Percentiles rank a stretch among this genome's conserved stretches.
Conservation (phyloP, 2,329 filamentous ascomycete species). For the Ceratocystis cacaofunesta region DNA sequence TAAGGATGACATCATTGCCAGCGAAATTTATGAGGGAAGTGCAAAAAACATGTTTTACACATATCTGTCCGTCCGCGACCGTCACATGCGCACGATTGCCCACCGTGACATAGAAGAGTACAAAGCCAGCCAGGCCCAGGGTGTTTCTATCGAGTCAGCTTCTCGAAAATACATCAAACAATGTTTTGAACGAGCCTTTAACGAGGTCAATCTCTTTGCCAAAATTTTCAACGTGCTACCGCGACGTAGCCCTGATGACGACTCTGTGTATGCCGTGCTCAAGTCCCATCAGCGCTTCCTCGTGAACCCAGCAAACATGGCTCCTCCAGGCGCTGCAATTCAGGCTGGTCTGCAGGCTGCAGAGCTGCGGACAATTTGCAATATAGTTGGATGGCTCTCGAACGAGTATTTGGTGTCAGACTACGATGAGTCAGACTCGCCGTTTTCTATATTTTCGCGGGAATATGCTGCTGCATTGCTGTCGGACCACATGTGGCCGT, state of each 20-base stretch:
- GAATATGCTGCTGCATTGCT: conserved; percentile 42
- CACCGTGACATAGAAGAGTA: conserved; percentile 42
- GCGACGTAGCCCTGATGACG: conserved; percentile 33
- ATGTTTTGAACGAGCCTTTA: conserved; percentile 42
- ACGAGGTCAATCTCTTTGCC: conserved; percentile 38
- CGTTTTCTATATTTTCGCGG: conserved; percentile 38
- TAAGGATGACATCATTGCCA: conserved; percentile 29
- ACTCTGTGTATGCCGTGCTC: conserved; percentile 37
- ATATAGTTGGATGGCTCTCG: conserved; percentile 41
- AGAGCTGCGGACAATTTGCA: conserved; percentile 37
- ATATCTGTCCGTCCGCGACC: conserved; percentile 38
- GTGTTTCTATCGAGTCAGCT: conserved; percentile 37
- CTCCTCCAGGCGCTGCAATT: conserved; percentile 35
- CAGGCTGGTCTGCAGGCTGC: conserved; percentile 34
- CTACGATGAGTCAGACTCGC: conserved; percentile 40
- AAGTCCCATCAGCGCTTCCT: conserved; percentile 36
- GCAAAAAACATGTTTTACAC: conserved; percentile 40
- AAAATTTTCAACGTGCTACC: conserved; percentile 43
- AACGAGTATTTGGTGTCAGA: conserved; percentile 43
- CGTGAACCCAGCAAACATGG: conserved; percentile 39
- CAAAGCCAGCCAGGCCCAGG: conserved; percentile 34
- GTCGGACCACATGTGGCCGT: conserved; percentile 42
- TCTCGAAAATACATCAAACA: conserved; percentile 45
- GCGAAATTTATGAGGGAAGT: conserved; percentile 39
- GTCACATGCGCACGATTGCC: conserved; percentile 36